phyloP scores from a whole-genome alignment of 2,329 filamentous ascomycete genomes.

The Fusarium sororula region DNA sequence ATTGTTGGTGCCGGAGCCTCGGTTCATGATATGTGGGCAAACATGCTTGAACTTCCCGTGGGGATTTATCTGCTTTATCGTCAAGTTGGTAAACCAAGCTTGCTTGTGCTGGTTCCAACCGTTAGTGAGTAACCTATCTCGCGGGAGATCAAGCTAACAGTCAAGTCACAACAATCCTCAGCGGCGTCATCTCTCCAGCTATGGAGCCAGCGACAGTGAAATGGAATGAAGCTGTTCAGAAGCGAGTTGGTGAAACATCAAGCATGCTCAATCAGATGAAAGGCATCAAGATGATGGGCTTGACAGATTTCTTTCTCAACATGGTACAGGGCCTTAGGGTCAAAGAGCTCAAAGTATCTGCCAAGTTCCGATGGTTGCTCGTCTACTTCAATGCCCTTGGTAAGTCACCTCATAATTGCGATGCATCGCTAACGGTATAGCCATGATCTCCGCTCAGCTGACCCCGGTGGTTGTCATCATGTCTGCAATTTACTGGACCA shows the following conservation, averaged over 20 bases:
- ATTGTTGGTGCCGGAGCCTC: constrained; percentile 41
- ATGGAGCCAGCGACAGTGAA: constrained; percentile 47
- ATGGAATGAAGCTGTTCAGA: constrained; percentile 54
- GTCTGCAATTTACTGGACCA: constrained; percentile 47
- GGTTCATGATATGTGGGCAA: constrained; percentile 52
- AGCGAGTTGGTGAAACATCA: constrained; percentile 51
- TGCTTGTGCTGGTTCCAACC: constrained; percentile 43
- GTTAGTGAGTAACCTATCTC: constrained; percentile 25
- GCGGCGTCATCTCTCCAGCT: constrained; percentile 33
- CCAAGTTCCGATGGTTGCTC: constrained; percentile 48
- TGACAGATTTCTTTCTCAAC: constrained; percentile 46
- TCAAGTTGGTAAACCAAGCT: constrained; percentile 46
- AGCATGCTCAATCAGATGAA: constrained; percentile 54
- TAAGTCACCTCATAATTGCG: background rate
- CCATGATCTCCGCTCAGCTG: constrained; percentile 42
- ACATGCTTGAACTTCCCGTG: constrained; percentile 49
- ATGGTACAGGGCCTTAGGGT: constrained; percentile 49
- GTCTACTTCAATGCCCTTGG: constrained; percentile 45
- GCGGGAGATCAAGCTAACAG: background rate
- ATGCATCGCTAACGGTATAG: constrained; percentile 4
- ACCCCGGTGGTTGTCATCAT: constrained; percentile 48
- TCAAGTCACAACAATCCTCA: constrained; percentile 33
- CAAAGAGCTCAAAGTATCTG: constrained; percentile 51
- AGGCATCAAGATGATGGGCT: constrained; percentile 56
- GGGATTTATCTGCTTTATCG: constrained; percentile 49